Base-by-base conservation (phyloP, 495 filamentous ascomycete species). In the Aspergillus bertholletiae region DNA sequence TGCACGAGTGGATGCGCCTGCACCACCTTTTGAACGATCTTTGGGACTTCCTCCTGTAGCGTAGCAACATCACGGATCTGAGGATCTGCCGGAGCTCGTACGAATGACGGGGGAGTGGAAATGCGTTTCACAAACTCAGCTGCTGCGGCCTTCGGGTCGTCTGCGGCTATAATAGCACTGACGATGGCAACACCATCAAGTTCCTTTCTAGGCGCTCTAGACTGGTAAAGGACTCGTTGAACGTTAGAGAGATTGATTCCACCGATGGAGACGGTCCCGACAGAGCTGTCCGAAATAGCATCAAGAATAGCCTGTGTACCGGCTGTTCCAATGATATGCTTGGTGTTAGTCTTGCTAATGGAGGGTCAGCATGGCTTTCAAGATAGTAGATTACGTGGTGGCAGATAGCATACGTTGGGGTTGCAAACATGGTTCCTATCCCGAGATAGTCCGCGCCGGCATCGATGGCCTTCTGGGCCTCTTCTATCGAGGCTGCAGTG, bases 121-220 rank as follows among this genome's bases (percentile, higher is more conserved):
- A 87, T 74, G 3, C 86, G 76, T 5, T 68, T 54, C 7, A 63
- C 61, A 24, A 97, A 76, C 15, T 81, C 62, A 11, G 68, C 58
- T 2, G 91, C 79, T 1, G 87, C 84, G 13, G 65, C 69, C 45
- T 80, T 74, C 0, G 91, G 87, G 44, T 89, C 76, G 0, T 77
- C 56, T 7, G 89, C 84, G 1, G 82, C 85, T 62, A 97, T 83
- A 59, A 98, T 90, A 34, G 89, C 93, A 67, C 90, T 96, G 26
- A 96, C 91, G 22, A 97, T 81, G 1, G 93, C 93, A 20, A 96
- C 83, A 8, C 93, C 93, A 59, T 92, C 83, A 0, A 96, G 72
- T 2, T 54, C 57, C 60, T 86, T 87, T 3, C 59, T 54, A 0
- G 71, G 60, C 4, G 69, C 70, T 23, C 71, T 57, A 40, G 84